Base-by-base conservation (phyloP, 371 early-diverging fungal species). In the Haplosporangium sp. region DNA sequence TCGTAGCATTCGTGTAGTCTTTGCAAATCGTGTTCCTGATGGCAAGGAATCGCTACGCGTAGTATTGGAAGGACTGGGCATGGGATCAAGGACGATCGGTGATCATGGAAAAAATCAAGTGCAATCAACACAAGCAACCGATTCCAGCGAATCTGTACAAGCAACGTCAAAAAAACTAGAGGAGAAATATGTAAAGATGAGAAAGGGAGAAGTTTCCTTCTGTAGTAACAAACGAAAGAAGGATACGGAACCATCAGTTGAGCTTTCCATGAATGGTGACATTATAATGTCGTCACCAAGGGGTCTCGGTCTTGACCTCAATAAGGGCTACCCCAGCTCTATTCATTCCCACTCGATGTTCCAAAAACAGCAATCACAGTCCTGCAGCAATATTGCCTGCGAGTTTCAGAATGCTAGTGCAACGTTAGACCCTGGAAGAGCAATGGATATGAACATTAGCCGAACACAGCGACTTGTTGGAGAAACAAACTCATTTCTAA, bases 1-100 rank as follows among this genome's bases (percentile, higher is more conserved):
- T 69, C 88, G 89, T n/a, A 74, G 85, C 7, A 86, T 94, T 52
- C 89, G 94, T 0, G 94, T 94, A 8, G 94, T 95, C 0, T 95
- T 94, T 87, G 86, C 92, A 1, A 91, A 91, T 64, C 85, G 93
- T 48, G 86, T 77, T 1, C 84, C 86, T 27, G 90, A 89, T 67
- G 85, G 85, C 13, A 88, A 90, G 50, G 94, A 94, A 69, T 87
- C 87, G 50, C 72, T 91, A 15, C 76, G 88, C 10, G 88, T 89
- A 5, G 87, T 91, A 8, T 84, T 86, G 61, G 93, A 93, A 69
- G 92, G 89, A 0, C 92, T 93, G 0, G 83, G 86, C 13, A 84
- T 73, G 17, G 67, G 70, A 0, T 62, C 74, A 4, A 67, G 61
- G 55, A 77, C 62, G 4, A 55, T 69, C 17, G 55, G 62, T 3